Percentiles rank a stretch among this genome's conserved stretches.
These are phyloP conservation scores for Spiraea crenata DNA, from an alignment of 331 rosid genomes.

Conservation along the genomic window DNA sequence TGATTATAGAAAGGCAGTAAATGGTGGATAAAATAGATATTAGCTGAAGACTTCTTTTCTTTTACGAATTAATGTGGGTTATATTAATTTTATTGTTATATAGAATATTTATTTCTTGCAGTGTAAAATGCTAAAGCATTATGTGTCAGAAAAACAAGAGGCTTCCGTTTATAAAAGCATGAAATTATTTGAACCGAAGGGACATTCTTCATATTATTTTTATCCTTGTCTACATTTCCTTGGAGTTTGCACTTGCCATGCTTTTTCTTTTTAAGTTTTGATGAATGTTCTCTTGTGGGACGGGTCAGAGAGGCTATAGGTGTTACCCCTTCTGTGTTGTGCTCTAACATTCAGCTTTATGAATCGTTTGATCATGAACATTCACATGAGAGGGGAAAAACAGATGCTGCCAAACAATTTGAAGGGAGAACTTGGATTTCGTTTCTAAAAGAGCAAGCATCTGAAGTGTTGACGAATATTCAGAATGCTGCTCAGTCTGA, in stretches of 20 bases:
- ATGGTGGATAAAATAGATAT: slow-evolving; percentile 3
- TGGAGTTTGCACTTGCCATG: not conserved
- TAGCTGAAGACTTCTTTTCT: not conserved
- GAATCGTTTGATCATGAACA: slow-evolving; percentile 48
- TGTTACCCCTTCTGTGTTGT: slow-evolving; percentile 75
- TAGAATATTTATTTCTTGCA: no score
- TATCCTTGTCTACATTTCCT: not conserved
- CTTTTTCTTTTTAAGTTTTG: slow-evolving; percentile 20
- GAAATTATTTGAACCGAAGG: not conserved
- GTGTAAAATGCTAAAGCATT: not conserved
- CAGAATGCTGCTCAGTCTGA: slow-evolving; percentile 71
- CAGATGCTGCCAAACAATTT: slow-evolving; percentile 36
- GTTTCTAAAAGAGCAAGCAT: slow-evolving; percentile 55
- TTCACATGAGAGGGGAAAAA: slow-evolving; percentile 34
- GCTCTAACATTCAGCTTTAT: slow-evolving; percentile 85
- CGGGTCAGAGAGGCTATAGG: slow-evolving; percentile 97
- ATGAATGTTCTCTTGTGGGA: slow-evolving; percentile 29
- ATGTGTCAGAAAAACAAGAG: not conserved
- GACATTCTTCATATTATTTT: not conserved
- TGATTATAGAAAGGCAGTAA: not conserved
- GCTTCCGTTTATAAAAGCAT: not conserved
- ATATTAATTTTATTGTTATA: no score
- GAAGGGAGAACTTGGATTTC: slow-evolving; percentile 75
- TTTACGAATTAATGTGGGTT: not conserved
- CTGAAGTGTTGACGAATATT: slow-evolving; percentile 66